Evolutionary conservation across 208 protist genomes (phyloP).

Genomic region (Leptomonas pyrrhocoris): DNA sequence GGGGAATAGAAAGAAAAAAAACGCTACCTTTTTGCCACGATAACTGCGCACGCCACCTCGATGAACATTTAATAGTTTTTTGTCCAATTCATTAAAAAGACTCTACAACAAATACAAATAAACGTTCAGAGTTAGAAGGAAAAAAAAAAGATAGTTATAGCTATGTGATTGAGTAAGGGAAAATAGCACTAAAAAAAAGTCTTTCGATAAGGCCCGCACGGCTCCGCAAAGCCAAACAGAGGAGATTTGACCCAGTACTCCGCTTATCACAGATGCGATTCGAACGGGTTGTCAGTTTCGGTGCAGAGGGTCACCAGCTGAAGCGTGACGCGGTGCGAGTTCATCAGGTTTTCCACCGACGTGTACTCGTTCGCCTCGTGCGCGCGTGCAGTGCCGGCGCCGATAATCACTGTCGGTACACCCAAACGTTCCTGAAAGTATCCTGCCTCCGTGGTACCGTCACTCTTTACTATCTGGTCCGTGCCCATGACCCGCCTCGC

Average conservation of each 20-base stretch:
- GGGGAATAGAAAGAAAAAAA: neutral
- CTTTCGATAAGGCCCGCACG: too few relatives aligned
- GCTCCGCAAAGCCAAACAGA: too few relatives aligned
- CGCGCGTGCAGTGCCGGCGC: slow-evolving; percentile 46
- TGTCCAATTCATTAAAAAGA: too few relatives aligned
- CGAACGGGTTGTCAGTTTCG: slow-evolving; percentile 5
- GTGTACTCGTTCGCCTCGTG: slow-evolving; percentile 61
- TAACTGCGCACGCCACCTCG: too few relatives aligned
- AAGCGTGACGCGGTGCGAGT: slow-evolving; percentile 9
- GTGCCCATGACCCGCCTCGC: slow-evolving; percentile 18
- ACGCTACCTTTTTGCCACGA: neutral
- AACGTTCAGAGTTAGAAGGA: too few relatives aligned
- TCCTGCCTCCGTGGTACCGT: slow-evolving; percentile 48
- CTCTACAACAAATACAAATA: too few relatives aligned
- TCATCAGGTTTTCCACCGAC: slow-evolving; percentile 16
- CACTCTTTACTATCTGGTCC: slow-evolving; percentile 23
- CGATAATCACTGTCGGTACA: slow-evolving; percentile 56
- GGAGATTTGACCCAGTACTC: too few relatives aligned
- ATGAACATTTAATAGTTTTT: too few relatives aligned
- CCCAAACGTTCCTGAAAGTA: slow-evolving; percentile 49
- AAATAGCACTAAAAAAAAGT: too few relatives aligned
- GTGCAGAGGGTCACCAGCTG: neutral
- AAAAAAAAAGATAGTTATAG: too few relatives aligned
- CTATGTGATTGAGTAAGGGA: too few relatives aligned
- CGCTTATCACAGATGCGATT: slow-evolving; percentile 10